Percentiles rank a stretch among this genome's conserved stretches.
phyloP scores from a whole-genome alignment of 2,329 filamentous ascomycete genomes.

The Aspergillus sp. region DNA sequence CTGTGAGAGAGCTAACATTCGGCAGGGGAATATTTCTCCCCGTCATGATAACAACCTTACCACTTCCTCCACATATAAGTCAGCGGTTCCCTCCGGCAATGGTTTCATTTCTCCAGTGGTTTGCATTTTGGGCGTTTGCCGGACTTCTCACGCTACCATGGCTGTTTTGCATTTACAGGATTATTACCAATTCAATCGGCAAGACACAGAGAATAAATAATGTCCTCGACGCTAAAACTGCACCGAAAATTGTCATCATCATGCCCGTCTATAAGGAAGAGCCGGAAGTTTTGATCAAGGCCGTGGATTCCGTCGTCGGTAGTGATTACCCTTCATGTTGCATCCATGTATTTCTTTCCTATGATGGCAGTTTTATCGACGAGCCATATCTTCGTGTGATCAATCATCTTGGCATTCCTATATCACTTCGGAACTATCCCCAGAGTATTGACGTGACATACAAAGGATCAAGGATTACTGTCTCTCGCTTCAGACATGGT shows the following conservation, averaged over 20 bases:
- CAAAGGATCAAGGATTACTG: constrained; percentile 77
- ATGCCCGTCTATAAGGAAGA: constrained; percentile 98
- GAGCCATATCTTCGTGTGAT: constrained; percentile 87
- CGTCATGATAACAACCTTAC: constrained; percentile 90
- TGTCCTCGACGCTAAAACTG: constrained; percentile 77
- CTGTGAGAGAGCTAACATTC: neutral
- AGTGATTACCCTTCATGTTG: constrained; percentile 92
- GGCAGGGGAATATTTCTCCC: constrained; percentile 79
- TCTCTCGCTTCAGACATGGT: constrained; percentile 89
- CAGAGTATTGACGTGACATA: constrained; percentile 89
- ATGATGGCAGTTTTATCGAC: constrained; percentile 86
- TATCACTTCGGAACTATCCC: constrained; percentile 71
- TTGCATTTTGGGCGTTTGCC: constrained; percentile 92
- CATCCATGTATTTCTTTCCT: constrained; percentile 92
- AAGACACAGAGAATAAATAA: constrained; percentile 79
- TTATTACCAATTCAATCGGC: constrained; percentile 83
- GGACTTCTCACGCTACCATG: constrained; percentile 82
- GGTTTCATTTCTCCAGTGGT: constrained; percentile 80
- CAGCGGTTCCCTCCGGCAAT: constrained; percentile 69
- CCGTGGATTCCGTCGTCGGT: constrained; percentile 86
- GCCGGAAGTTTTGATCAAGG: constrained; percentile 77
- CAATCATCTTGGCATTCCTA: constrained; percentile 76
- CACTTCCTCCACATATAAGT: constrained; percentile 71
- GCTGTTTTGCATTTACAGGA: constrained; percentile 88
- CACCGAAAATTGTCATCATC: constrained; percentile 91